Evolutionary conservation across 495 filamentous ascomycete species (phyloP).

Genomic region (Hypoxylon cercidicola): DNA sequence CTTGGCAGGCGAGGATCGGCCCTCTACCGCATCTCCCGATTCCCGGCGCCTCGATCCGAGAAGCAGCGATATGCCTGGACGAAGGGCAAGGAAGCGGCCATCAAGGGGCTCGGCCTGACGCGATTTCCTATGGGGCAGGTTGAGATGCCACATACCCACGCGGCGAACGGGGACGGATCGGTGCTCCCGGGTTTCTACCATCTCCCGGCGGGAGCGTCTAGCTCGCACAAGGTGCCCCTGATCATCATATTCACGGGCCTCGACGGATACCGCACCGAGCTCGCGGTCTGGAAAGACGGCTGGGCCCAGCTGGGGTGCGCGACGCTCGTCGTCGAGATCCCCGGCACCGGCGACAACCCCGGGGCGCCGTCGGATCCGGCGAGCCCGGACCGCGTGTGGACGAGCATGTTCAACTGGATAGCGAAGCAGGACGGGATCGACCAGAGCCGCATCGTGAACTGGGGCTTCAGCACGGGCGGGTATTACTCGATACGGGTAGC

Average conservation of each 20-base stretch:
- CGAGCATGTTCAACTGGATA: constrained; percentile 72
- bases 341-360: constrained; percentile 78
- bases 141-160: constrained; percentile 66
- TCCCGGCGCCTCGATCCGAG: constrained; percentile 56
- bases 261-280: constrained; percentile 78
- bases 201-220: constrained; percentile 52
- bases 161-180: constrained; percentile 54
- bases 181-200: constrained; percentile 69
- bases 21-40: constrained; percentile 76
- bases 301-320: constrained; percentile 65
- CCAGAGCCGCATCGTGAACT: constrained; percentile 63
- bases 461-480: constrained; percentile 77
- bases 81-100: constrained; percentile 66
- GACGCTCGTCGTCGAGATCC: constrained; percentile 73
- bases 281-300: constrained; percentile 70
- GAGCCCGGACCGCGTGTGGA: constrained; percentile 65
- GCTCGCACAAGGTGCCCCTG: constrained; percentile 58
- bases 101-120: constrained; percentile 32
- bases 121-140: constrained; percentile 62
- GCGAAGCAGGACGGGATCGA: constrained; percentile 61
- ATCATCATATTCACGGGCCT: constrained; percentile 76
- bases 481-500: constrained; percentile 76
- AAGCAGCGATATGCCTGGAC: constrained; percentile 68
- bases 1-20: constrained; percentile 64
- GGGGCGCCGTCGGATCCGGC: constrained; percentile 58